Evolutionary conservation across 2,329 filamentous ascomycete genomes (phyloP).

Genomic region (Aspergillus flavus): DNA sequence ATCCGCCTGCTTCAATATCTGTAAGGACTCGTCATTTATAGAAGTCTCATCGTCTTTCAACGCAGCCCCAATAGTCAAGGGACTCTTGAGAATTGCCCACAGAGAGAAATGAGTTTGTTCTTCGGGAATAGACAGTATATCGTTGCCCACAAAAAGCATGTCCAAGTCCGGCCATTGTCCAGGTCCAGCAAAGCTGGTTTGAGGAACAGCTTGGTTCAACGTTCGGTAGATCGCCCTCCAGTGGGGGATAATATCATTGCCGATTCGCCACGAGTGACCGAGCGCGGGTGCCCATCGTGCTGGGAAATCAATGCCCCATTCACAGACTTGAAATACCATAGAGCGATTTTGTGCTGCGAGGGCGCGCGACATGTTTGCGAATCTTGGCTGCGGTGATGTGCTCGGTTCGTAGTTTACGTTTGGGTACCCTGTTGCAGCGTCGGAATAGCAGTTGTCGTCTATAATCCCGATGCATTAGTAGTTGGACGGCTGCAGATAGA

Average conservation of each 20-base stretch:
- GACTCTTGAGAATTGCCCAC: conserved; percentile 57
- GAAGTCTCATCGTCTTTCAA: conserved; percentile 38
- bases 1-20: conserved; percentile 54
- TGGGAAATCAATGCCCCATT: conserved; percentile 57
- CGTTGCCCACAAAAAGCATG: conserved; percentile 56
- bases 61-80: conserved; percentile 52
- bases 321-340: conserved; percentile 55
- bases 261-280: conserved; percentile 55
- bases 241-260: conserved; percentile 56
- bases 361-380: conserved; percentile 51
- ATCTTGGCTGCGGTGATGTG: conserved; percentile 45
- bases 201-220: conserved; percentile 55
- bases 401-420: conserved; percentile 46
- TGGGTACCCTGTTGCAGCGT: conserved; percentile 41
- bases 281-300: conserved; percentile 52
- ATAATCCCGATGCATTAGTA: not conserved
- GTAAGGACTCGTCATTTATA: conserved; percentile 45
- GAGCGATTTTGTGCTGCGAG: conserved; percentile 44
- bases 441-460: conserved; percentile 56
- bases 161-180: conserved; percentile 57
- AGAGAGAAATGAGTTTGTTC: conserved; percentile 57
- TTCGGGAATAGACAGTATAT: conserved; percentile 49
- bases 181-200: conserved; percentile 46
- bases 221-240: conserved; percentile 58
- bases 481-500: not conserved